Conservation (phyloP, 2,329 filamentous ascomycete genomes). For the Fusarium concolor region DNA sequence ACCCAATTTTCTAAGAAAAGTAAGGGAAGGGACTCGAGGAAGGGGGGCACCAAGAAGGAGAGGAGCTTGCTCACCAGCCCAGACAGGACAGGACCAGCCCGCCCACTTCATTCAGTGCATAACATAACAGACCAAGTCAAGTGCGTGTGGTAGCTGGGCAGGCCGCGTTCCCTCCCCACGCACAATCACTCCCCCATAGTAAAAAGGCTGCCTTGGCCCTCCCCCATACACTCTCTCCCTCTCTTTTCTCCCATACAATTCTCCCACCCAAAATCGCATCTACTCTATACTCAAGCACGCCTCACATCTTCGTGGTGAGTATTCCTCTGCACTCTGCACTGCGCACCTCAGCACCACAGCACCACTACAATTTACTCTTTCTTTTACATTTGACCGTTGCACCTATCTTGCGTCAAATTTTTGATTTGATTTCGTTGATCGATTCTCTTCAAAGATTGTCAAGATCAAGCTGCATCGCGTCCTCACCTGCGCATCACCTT, state of each 20-base stretch:
- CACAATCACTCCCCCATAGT: conserved; percentile 73
- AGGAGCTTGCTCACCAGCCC: conserved; percentile 33
- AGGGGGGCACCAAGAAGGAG: conserved; percentile 29
- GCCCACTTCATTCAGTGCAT: conserved; percentile 6
- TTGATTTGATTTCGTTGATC: conserved; percentile 34
- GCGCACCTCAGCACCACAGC: conserved; percentile 45
- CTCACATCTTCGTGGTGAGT: conserved; percentile 63
- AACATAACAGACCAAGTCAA: conserved; percentile 39
- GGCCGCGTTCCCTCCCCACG: conserved; percentile 52
- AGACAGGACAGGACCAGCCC: too few species aligned
- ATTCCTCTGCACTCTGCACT: conserved; percentile 49
- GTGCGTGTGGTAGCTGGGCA: conserved; percentile 45
- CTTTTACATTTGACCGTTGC: conserved; percentile 49
- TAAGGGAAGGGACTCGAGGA: too few species aligned
- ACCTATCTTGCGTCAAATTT: conserved; percentile 23
- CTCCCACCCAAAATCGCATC: conserved; percentile 63
- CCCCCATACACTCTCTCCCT: conserved; percentile 65
- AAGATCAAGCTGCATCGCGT: conserved; percentile 37
- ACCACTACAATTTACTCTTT: conserved; percentile 50
- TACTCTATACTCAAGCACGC: conserved; percentile 53
- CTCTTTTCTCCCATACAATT: conserved; percentile 72
- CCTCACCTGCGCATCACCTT: conserved; percentile 34
- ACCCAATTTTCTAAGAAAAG: conserved; percentile 42
- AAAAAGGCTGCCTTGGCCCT: conserved; percentile 69
- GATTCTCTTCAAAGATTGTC: conserved; percentile 36